Base-by-base conservation (phyloP, 495 filamentous ascomycete genomes). In the Astrocystis sublimbata region DNA sequence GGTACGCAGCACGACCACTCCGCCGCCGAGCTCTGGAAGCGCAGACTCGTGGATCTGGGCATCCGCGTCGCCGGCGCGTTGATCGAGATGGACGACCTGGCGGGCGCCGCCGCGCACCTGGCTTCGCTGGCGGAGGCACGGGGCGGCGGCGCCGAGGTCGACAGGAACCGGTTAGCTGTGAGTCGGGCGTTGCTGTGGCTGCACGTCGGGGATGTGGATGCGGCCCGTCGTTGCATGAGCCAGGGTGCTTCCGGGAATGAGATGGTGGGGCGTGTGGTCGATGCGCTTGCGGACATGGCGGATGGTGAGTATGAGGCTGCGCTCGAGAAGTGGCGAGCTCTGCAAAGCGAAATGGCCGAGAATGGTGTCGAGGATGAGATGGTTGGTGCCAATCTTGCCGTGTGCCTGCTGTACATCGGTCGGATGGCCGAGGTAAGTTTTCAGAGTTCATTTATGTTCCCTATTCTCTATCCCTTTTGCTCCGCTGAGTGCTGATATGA, bases 51-150 rank as follows among this genome's bases (percentile, higher is more conserved):
- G 9, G 92, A 97, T 54, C 75, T 96, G 0, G 93, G 93, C 0
- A 71, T 96, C 9, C 74, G 88, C 49, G 90, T 91, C 9, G 93
- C 87, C 0, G 90, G 91, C 68, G 87, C 88, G 28, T 70, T 98
- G 54, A 81, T 97, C 4, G 93, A 97, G 76, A 96, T 96, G 91
- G 91, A 92, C 6, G 92, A 98, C 72, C 68, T 93, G 2, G 84
- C 86, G 53, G 88, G 87, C 7, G 94, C 93, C 2, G 82, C 73
- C n/a, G 73, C 86, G 46, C 88, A 92, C 65, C 76, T 98, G 1
- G 76, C 70, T 7, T 76, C 75, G 8, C 50, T 88, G 21, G 64
- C 65, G 1, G 70, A 73, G 15, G 63, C 52, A 6, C 69, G 85
- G 13, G 68, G 67, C 12, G 67, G 55, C 1, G 61, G 73, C 8